Conservation (phyloP, 1,284 basidiomycete species). For the Irpex rosettiformis region DNA sequence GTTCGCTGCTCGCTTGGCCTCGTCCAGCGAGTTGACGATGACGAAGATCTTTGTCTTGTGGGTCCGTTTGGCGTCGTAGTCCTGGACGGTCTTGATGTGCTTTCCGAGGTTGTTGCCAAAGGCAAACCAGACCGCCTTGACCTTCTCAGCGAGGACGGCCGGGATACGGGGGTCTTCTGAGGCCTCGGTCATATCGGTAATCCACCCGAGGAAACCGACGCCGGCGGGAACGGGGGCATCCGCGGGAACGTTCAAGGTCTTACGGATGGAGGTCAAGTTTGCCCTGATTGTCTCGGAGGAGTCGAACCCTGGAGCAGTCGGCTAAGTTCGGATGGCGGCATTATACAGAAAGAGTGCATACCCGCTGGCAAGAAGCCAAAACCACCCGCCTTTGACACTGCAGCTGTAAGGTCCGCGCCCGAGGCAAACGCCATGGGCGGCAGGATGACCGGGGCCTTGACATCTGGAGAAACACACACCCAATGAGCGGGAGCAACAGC, state of each 20-base stretch:
- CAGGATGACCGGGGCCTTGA: conserved; percentile 16
- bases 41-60: conserved; percentile 58
- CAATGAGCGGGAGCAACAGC: neutral
- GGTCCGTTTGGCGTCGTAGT: conserved; percentile 41
- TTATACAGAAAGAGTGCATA: neutral
- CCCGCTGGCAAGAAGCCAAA: conserved; percentile 61
- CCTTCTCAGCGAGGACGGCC: conserved; percentile 38
- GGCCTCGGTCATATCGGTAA: conserved; percentile 33
- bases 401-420: conserved; percentile 27
- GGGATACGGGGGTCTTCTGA: conserved; percentile 44
- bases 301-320: conserved; percentile 39
- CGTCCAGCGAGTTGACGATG: conserved; percentile 54
- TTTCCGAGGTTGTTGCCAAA: conserved; percentile 57
- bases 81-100: conserved; percentile 60
- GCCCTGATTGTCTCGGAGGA: conserved; percentile 39
- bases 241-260: conserved; percentile 26
- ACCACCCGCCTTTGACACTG: conserved; percentile 60
- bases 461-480: conserved; percentile 10
- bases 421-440: conserved; percentile 21
- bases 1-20: conserved; percentile 51
- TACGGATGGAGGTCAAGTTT: conserved; percentile 22
- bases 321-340: neutral
- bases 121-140: conserved; percentile 65
- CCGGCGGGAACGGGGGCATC: conserved; percentile 49
- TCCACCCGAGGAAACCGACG: conserved; percentile 70